Evolutionary conservation across 2,329 filamentous ascomycete species (phyloP).

Genomic region (Herpomyces periplanetae): DNA sequence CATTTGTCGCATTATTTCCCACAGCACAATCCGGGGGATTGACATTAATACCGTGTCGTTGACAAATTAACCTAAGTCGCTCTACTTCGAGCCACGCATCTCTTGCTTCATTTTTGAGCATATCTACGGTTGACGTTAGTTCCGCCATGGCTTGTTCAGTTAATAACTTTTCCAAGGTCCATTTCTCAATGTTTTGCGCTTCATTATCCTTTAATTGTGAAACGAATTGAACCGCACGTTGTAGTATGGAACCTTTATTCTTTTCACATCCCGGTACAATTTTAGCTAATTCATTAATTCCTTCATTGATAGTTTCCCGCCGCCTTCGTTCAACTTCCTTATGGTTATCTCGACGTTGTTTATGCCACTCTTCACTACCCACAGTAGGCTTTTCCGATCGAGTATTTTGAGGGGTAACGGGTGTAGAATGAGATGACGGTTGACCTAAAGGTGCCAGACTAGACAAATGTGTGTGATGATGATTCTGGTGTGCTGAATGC

Average conservation of each 20-base stretch:
- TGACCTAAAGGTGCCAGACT: too few relatives aligned
- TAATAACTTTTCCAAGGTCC: slow-evolving; percentile 58
- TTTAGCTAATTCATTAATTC: slow-evolving; percentile 87
- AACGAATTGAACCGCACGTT: slow-evolving; percentile 76
- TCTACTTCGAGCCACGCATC: slow-evolving; percentile 36
- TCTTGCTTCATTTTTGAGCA: slow-evolving; percentile 41
- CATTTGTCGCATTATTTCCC: too few relatives aligned
- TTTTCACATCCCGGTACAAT: slow-evolving; percentile 93
- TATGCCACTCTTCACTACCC: slow-evolving; percentile 94
- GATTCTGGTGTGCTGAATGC: too few relatives aligned
- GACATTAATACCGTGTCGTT: too few relatives aligned
- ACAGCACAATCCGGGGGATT: too few relatives aligned
- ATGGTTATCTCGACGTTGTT: slow-evolving; percentile 81
- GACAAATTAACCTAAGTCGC: too few relatives aligned
- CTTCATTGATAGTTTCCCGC: slow-evolving; percentile 91
- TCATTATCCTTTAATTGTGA: slow-evolving; percentile 78
- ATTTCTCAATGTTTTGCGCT: slow-evolving; percentile 68
- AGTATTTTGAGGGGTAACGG: slow-evolving; percentile 6
- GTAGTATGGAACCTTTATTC: slow-evolving; percentile 87
- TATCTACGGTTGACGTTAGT: slow-evolving; percentile 50
- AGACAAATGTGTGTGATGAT: too few relatives aligned
- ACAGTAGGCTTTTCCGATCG: slow-evolving; percentile 28
- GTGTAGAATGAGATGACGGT: too few relatives aligned
- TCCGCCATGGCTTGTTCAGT: slow-evolving; percentile 66
- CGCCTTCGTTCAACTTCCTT: slow-evolving; percentile 95